Percentiles rank a stretch among this genome's conserved stretches.
Evolutionary conservation across 2,329 filamentous ascomycete species (phyloP).

Genomic region (Xylariomycetidae sp.): DNA sequence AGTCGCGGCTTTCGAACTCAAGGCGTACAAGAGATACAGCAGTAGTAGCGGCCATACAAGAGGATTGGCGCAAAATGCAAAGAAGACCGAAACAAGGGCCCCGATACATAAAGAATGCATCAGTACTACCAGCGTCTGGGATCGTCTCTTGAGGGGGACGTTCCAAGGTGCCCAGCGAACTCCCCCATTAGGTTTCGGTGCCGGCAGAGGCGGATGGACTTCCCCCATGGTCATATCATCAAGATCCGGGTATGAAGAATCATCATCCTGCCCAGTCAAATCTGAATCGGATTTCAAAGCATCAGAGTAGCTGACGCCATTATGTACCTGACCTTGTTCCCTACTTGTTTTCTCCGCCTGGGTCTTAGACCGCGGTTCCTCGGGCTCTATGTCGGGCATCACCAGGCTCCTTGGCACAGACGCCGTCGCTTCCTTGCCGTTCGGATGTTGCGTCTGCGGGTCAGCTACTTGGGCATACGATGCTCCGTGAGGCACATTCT

Average conservation of each 20-base stretch:
- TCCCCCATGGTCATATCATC: constrained; percentile 27
- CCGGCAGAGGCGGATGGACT: constrained; percentile 19
- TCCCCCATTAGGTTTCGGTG: constrained; percentile 31
- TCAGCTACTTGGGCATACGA: no score
- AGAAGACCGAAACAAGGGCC: constrained; percentile 73
- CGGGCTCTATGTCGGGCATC: constrained; percentile 1
- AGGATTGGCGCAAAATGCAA: constrained; percentile 85
- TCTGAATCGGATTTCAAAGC: constrained; percentile 13
- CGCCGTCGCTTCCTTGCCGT: constrained; percentile 4
- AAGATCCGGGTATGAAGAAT: constrained; percentile 29
- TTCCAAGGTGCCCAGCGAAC: constrained; percentile 83
- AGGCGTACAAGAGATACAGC: constrained; percentile 77
- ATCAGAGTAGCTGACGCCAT: constrained; percentile 10
- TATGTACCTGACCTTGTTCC: constrained; percentile 1
- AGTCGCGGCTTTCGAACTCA: constrained; percentile 72
- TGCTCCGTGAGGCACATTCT: no score
- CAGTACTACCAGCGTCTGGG: constrained; percentile 75
- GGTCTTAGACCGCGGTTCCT: constrained; percentile 2
- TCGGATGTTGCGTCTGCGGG: no score
- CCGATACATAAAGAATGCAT: constrained; percentile 69
- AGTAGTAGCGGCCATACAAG: constrained; percentile 78
- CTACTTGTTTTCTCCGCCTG: constrained; percentile 5
- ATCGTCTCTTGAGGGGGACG: constrained; percentile 63
- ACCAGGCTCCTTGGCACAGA: background rate
- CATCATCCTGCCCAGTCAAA: constrained; percentile 17